These are phyloP conservation scores for Ganoderma resinaceum DNA, from an alignment of 1,284 basidiomycete species.

Conservation along the genomic window DNA sequence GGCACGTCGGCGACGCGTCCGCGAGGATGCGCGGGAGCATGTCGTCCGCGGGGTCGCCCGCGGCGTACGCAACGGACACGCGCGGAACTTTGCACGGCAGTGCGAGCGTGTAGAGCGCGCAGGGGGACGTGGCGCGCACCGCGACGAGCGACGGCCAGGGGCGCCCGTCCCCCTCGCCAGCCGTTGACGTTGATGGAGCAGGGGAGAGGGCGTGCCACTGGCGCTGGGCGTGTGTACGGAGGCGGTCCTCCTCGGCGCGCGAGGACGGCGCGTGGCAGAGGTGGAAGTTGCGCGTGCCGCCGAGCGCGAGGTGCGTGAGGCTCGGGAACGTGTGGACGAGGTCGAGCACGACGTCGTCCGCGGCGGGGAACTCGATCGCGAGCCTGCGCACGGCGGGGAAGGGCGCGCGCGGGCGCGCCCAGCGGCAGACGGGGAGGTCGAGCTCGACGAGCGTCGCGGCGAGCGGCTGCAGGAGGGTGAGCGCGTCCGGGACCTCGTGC, in stretches of 20 bases:
- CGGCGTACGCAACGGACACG: slow-evolving; percentile 7
- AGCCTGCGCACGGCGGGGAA: slow-evolving; percentile 16
- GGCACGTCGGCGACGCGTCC: slow-evolving; percentile 11
- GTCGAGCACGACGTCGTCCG: slow-evolving; percentile 12
- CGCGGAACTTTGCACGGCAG: slow-evolving; percentile 10
- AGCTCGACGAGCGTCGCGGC: slow-evolving; percentile 8
- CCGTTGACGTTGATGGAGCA: too few relatives aligned
- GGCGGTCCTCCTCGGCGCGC: slow-evolving; percentile 11
- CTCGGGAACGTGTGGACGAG: slow-evolving; percentile 15
- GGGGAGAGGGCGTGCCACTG: slow-evolving; percentile 12
- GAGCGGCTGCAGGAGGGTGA: slow-evolving; percentile 3
- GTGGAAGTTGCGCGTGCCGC: slow-evolving; percentile 15
- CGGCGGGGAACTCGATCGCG: slow-evolving; percentile 18
- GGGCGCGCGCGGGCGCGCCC: neutral
- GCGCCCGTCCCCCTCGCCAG: neutral
- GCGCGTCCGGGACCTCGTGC: slow-evolving; percentile 12
- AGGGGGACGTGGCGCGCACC: slow-evolving; percentile 7
- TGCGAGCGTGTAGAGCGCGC: slow-evolving; percentile 17
- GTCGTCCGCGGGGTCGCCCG: slow-evolving; percentile 9
- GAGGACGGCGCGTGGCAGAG: slow-evolving; percentile 13
- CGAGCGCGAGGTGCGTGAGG: slow-evolving; percentile 11
- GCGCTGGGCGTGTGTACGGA: slow-evolving; percentile 11
- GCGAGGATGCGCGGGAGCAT: slow-evolving; percentile 16
- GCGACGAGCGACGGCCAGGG: slow-evolving; percentile 8
- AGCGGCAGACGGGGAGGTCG: slow-evolving; percentile 16